phyloP scores from a whole-genome alignment of 257 asterid genomes.

The Fraxinus americana region DNA sequence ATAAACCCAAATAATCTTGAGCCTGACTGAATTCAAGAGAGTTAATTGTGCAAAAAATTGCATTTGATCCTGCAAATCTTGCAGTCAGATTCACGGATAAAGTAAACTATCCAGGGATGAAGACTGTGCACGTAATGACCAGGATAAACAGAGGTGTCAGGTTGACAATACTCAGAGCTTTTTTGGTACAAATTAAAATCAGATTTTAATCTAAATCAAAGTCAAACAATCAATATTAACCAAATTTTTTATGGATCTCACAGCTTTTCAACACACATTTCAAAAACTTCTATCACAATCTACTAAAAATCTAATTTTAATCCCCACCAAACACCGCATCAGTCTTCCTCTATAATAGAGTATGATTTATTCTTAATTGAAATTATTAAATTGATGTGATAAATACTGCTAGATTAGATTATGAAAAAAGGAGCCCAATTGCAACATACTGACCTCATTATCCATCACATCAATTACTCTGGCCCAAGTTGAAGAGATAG shows the following conservation, averaged over 20 bases:
- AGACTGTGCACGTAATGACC: neutral
- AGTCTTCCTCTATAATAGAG: constrained; percentile 1
- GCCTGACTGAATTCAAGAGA: constrained; percentile 89
- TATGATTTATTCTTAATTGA: neutral
- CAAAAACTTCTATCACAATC: too few species aligned
- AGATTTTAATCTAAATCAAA: too few species aligned
- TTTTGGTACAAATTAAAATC: too few species aligned
- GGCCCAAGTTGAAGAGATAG: constrained; percentile 99
- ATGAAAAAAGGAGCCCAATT: constrained; percentile 4
- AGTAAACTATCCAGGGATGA: neutral
- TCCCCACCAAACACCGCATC: too few species aligned
- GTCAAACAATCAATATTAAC: too few species aligned
- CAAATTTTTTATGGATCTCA: too few species aligned
- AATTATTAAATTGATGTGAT: constrained; percentile 11
- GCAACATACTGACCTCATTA: constrained; percentile 68
- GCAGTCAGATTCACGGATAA: neutral
- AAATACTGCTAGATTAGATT: constrained; percentile 16
- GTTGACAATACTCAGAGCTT: neutral
- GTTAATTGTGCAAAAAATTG: constrained; percentile 36
- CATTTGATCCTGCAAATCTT: neutral
- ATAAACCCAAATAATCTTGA: constrained; percentile 98
- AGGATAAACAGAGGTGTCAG: neutral
- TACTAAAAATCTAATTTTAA: too few species aligned
- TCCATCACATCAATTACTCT: constrained; percentile 97
- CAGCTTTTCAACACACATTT: too few species aligned